phyloP scores from a whole-genome alignment of 2,329 filamentous ascomycete genomes.

The Fusarium armeniacum region DNA sequence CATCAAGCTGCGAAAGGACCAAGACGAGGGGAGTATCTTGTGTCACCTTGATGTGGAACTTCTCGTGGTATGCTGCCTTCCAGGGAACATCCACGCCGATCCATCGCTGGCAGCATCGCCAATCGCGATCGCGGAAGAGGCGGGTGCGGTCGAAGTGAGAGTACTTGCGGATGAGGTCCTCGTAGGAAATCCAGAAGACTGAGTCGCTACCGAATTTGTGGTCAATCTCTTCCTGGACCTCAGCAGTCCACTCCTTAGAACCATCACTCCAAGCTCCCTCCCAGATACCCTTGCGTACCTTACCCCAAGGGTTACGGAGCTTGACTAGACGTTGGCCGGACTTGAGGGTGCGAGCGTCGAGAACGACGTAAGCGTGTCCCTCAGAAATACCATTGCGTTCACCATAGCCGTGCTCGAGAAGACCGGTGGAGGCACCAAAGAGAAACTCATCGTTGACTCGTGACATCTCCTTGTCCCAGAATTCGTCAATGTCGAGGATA shows the following conservation, averaged over 20 bases:
- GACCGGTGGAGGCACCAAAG: conserved; percentile 77
- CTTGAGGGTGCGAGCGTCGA: conserved; percentile 68
- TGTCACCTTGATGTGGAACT: conserved; percentile 70
- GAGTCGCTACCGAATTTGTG: conserved; percentile 73
- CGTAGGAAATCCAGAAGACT: conserved; percentile 74
- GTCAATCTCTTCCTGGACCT: conserved; percentile 68
- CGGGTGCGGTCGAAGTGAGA: conserved; percentile 73
- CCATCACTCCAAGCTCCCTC: conserved; percentile 72
- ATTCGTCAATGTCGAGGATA: conserved; percentile 82
- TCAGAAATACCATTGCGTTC: conserved; percentile 71
- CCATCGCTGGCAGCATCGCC: conserved; percentile 72
- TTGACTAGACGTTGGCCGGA: conserved; percentile 69
- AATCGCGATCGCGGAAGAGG: conserved; percentile 70
- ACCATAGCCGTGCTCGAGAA: conserved; percentile 74
- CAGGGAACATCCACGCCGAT: conserved; percentile 73
- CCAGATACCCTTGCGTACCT: conserved; percentile 70
- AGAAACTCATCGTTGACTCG: conserved; percentile 85
- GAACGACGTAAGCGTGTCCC: conserved; percentile 72
- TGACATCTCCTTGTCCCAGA: conserved; percentile 86
- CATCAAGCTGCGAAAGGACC: conserved; percentile 73
- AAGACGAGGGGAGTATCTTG: conserved; percentile 70
- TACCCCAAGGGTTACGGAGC: conserved; percentile 73
- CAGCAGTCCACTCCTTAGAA: conserved; percentile 72
- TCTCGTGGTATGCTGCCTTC: conserved; percentile 72
- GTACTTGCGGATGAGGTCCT: conserved; percentile 73